These are phyloP conservation scores for Asterochloris sp. DNA, from an alignment of 139 green algal species.

Conservation along the genomic window DNA sequence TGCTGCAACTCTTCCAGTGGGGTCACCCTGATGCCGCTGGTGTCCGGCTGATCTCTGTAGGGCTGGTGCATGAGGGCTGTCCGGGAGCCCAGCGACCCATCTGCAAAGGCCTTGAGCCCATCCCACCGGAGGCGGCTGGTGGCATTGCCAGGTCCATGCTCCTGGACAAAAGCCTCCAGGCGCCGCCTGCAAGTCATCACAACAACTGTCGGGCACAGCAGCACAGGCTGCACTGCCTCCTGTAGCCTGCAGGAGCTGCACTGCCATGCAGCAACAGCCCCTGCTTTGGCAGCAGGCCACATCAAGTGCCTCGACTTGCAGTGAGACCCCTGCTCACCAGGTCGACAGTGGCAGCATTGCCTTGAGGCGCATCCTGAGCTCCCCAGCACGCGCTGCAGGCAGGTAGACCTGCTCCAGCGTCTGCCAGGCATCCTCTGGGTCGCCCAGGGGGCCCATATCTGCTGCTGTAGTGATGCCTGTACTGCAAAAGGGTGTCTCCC, in stretches of 20 bases:
- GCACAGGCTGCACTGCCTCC: too few relatives aligned
- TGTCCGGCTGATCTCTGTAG: slow-evolving; percentile 37
- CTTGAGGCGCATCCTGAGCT: slow-evolving; percentile 33
- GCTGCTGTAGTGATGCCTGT: slow-evolving; percentile 56
- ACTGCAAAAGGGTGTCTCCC: not conserved
- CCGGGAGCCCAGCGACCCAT: slow-evolving; percentile 56
- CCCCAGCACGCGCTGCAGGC: slow-evolving; percentile 32
- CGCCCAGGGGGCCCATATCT: slow-evolving; percentile 48
- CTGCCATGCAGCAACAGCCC: not conserved
- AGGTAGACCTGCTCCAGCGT: slow-evolving; percentile 53
- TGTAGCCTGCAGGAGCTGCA: too few relatives aligned
- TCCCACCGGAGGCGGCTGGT: not conserved
- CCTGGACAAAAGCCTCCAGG: not conserved
- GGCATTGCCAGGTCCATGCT: not conserved
- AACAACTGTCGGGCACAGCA: not conserved
- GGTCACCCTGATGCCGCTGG: not conserved
- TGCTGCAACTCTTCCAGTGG: slow-evolving; percentile 18
- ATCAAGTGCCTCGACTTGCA: not conserved
- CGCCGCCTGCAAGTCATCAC: not conserved
- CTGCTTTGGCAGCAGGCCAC: not conserved
- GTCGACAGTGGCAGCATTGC: slow-evolving; percentile 36
- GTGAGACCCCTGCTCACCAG: slow-evolving; percentile 23
- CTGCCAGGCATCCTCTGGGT: slow-evolving; percentile 32
- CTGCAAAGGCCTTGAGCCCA: slow-evolving; percentile 8
- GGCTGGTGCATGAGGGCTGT: slow-evolving; percentile 63